Conservation (phyloP, 495 filamentous ascomycete species). For the Lophiotrema nucula region DNA sequence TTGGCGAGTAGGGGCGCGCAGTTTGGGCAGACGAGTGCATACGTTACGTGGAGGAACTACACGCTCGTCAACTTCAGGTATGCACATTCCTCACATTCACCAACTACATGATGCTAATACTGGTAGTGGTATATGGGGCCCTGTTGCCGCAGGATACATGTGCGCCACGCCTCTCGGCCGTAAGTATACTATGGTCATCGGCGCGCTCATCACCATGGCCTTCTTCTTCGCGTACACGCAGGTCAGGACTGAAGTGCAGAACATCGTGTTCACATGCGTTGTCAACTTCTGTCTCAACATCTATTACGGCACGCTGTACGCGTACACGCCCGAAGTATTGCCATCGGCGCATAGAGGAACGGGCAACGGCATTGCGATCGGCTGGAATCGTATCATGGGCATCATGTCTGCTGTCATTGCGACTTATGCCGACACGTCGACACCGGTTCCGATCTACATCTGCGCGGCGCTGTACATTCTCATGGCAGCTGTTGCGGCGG, state of each 20-base stretch:
- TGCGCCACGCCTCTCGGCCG: conserved; percentile 55
- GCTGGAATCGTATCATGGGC: conserved; percentile 68
- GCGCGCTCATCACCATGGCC: conserved; percentile 47
- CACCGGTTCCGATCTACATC: conserved; percentile 64
- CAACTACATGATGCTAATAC: too few species aligned
- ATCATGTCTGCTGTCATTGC: conserved; percentile 68
- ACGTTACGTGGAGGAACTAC: conserved; percentile 70
- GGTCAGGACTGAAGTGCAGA: conserved; percentile 57
- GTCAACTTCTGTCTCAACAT: conserved; percentile 68
- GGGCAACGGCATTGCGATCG: conserved; percentile 68
- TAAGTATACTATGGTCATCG: conserved; percentile 59
- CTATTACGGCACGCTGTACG: conserved; percentile 72
- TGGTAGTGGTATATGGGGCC: conserved; percentile 62
- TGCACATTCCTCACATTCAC: too few species aligned
- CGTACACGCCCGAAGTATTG: conserved; percentile 59
- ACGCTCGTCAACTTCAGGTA: conserved; percentile 65
- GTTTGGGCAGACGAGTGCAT: conserved; percentile 48
- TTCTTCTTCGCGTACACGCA: conserved; percentile 72
- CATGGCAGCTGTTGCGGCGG: conserved; percentile 59
- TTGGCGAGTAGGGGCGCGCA: conserved; percentile 49
- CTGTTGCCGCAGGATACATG: conserved; percentile 64
- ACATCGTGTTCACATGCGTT: conserved; percentile 63
- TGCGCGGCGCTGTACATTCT: conserved; percentile 65
- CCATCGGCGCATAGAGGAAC: conserved; percentile 69
- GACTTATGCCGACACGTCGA: conserved; percentile 46